Evolutionary conservation across 1,284 basidiomycete species (phyloP), one percentile per base, ranked within the genome.

Genomic region (Neotropicomus parvogracilis): DNA sequence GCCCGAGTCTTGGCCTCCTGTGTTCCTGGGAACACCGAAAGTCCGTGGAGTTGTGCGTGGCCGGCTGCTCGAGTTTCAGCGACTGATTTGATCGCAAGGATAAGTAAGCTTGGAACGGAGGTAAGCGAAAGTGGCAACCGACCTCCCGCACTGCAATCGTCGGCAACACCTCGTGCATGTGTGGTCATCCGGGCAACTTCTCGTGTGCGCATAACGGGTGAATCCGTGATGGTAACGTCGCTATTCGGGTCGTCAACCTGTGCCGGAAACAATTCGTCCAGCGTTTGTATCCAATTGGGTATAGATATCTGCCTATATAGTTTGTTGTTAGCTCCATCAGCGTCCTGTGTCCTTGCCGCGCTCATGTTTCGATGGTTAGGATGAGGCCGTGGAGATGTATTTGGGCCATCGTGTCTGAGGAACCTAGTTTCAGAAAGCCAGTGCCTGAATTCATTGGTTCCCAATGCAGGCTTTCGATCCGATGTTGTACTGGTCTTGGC

Each of bases 391-490:
- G 59, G 53, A 5, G 46, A 42, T 35, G 35, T 35, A 42, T 53
- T 44, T 44, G 41, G 35, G 47, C 44, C 44, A 40, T 63, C 56
- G 40, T 40, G 45, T 52, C 58, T 54, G 54, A 63, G 53, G 16
- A 59, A 52, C 33, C 54, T 56, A 14, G 59, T 56, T 47, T 68
- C 60, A 50, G 64, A 64, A 17, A 68, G 55, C 66, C 66, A 65
- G 45, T 54, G 54, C 31, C 65, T 62, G 46, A 67, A 65, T 33
- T 68, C 63, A 27, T 50, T 63, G 14, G 48, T 51, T 40, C 50
- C 53, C 28, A 48, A 47, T 19, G 48, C 16, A 28, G 28, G 36
- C 26, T 52, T 55, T 34, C 50, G 54, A 27, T 60, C 60, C 42
- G 47, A 38, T 40, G 34, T 12, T 2, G 42, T 40, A 21, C 27